phyloP scores from a whole-genome alignment of 345 rosid species.

The Heritiera littoralis region DNA sequence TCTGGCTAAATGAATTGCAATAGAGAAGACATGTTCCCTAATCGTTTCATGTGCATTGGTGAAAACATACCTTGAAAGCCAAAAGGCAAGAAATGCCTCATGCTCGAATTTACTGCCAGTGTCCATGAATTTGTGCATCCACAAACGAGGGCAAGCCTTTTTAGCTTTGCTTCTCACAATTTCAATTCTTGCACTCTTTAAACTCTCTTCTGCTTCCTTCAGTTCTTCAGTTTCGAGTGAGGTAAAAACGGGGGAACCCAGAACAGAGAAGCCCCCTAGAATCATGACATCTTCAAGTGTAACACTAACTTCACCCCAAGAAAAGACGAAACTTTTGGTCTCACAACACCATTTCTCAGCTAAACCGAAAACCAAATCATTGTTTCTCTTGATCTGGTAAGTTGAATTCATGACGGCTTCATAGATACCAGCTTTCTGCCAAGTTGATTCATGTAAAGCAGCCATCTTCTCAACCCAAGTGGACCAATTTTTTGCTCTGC shows the following conservation, averaged over 20 bases:
- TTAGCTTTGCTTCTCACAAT: constrained; percentile 24
- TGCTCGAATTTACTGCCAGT: constrained; percentile 30
- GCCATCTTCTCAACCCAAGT: constrained; percentile 34
- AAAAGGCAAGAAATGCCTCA: constrained; percentile 35
- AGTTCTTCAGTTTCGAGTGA: constrained; percentile 9
- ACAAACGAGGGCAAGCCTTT: constrained; percentile 20
- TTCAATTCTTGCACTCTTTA: background rate
- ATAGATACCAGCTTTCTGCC: constrained; percentile 38
- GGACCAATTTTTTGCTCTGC: constrained; percentile 23
- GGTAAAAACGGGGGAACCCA: constrained; percentile 40
- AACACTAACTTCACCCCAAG: constrained; percentile 45
- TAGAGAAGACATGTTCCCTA: constrained; percentile 14
- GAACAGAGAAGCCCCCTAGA: constrained; percentile 32
- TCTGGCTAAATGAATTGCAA: constrained; percentile 36
- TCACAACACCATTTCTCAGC: constrained; percentile 39
- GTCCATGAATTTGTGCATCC: constrained; percentile 33
- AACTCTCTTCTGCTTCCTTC: constrained; percentile 11
- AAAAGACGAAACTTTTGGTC: constrained; percentile 38
- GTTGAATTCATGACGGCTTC: constrained; percentile 40
- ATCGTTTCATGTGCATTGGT: constrained; percentile 13
- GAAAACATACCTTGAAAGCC: constrained; percentile 37
- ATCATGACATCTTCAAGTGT: constrained; percentile 42
- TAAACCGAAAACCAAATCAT: constrained; percentile 31
- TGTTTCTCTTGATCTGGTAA: constrained; percentile 20
- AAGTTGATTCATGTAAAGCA: constrained; percentile 22